These are phyloP conservation scores for Microsporum audouinii DNA, from an alignment of 2,329 filamentous ascomycete species.

Conservation along the genomic window DNA sequence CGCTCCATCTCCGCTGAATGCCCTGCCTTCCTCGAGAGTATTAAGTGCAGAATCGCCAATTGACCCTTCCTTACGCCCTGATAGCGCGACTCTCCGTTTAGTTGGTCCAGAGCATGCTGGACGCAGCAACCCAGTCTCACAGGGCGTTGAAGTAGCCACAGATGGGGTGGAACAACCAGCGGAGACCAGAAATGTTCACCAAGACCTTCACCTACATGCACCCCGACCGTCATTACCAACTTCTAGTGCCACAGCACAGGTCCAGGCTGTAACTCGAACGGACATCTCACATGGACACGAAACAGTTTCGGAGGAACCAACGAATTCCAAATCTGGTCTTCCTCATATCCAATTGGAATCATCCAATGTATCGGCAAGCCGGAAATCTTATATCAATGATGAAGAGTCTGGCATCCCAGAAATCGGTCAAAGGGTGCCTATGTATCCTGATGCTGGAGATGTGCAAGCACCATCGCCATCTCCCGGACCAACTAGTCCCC, in stretches of 20 bases:
- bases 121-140: constrained; percentile 55
- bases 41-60: not conserved
- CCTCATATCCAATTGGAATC: constrained; percentile 45
- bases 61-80: constrained; percentile 43
- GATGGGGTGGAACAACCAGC: constrained; percentile 44
- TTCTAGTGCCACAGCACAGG: constrained; percentile 69
- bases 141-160: constrained; percentile 33
- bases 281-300: constrained; percentile 68
- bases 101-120: constrained; percentile 84
- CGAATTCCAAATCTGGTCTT: constrained; percentile 48
- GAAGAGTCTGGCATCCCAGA: constrained; percentile 85
- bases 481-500: constrained; percentile 34
- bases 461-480: constrained; percentile 88
- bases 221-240: constrained; percentile 77
- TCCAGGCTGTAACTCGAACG: constrained; percentile 75
- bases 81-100: constrained; percentile 70
- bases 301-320: constrained; percentile 59
- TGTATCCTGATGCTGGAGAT: constrained; percentile 85
- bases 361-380: constrained; percentile 39
- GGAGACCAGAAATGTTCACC: constrained; percentile 65
- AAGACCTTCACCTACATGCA: constrained; percentile 75
- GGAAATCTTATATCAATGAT: constrained; percentile 47
- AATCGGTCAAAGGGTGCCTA: constrained; percentile 83
- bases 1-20: constrained; percentile 13
- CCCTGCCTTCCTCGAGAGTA: constrained; percentile 2